These are phyloP conservation scores for Lactarius tabidus DNA, from an alignment of 768 basidiomycete genomes.

Conservation along the genomic window DNA sequence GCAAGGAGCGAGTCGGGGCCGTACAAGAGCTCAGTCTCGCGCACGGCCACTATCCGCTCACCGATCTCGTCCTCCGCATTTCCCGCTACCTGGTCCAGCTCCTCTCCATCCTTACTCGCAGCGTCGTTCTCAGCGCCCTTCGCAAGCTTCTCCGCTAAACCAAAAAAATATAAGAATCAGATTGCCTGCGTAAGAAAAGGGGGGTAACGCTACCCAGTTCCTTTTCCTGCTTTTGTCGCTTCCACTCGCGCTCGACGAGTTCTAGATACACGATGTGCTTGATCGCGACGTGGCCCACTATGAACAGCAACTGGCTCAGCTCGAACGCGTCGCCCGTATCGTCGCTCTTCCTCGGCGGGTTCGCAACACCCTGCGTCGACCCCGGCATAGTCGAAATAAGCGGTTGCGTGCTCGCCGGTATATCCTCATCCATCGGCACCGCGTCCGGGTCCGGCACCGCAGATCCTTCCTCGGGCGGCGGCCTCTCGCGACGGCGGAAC, in stretches of 20 bases:
- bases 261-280: slow-evolving; percentile 98
- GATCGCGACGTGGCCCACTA: slow-evolving; percentile 95
- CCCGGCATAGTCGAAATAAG: slow-evolving; percentile 19
- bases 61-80: slow-evolving; percentile 99
- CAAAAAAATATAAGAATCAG: slow-evolving; percentile 5
- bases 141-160: slow-evolving; percentile 58
- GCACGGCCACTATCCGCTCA: slow-evolving; percentile 76
- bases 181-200: too few relatives aligned
- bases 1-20: slow-evolving; percentile 78
- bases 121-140: slow-evolving; percentile 37
- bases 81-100: slow-evolving; percentile 95
- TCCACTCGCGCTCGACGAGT: slow-evolving; percentile 93
- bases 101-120: slow-evolving; percentile 60
- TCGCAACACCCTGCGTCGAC: slow-evolving; percentile 11
- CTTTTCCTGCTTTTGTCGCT: slow-evolving; percentile 90
- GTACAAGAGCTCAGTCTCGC: slow-evolving; percentile 86
- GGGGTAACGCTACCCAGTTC: slow-evolving; percentile 50
- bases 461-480: slow-evolving; percentile 18
- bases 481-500: slow-evolving; percentile 39
- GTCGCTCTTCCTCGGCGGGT: slow-evolving; percentile 29
- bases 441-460: slow-evolving; percentile 38
- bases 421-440: slow-evolving; percentile 49
- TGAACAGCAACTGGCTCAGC: slow-evolving; percentile 89
- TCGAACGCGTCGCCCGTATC: slow-evolving; percentile 81
- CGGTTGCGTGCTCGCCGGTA: slow-evolving; percentile 30